Percentiles rank a stretch among this genome's conserved stretches.
phyloP scores from a whole-genome alignment of 2,329 filamentous ascomycete genomes.

The Colletotrichum sp. region DNA sequence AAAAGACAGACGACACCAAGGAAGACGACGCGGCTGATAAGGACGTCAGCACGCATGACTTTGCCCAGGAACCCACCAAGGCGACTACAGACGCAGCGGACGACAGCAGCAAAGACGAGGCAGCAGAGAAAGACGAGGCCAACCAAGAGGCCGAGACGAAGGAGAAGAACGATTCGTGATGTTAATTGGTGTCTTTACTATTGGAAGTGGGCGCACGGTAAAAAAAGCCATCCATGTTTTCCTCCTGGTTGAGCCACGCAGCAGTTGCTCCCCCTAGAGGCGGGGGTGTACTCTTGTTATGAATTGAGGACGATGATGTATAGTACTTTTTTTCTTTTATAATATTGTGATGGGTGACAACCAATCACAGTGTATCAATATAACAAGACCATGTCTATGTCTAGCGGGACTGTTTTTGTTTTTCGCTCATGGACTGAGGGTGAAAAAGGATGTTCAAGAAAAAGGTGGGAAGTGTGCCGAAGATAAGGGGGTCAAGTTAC shows the following conservation, averaged over 20 bases:
- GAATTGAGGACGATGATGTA: constrained; percentile 17
- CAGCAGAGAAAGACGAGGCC: constrained; percentile 3
- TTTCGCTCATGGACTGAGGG: neutral
- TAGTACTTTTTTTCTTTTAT: constrained; percentile 5
- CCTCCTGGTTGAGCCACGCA: neutral
- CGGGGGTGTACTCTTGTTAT: neutral
- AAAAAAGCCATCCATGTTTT: neutral
- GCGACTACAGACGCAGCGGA: constrained; percentile 20
- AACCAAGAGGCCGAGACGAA: neutral
- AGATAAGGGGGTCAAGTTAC: neutral
- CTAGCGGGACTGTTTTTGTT: neutral
- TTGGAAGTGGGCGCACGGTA: neutral
- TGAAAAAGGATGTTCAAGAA: neutral
- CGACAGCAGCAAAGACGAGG: constrained; percentile 24
- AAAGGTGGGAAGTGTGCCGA: neutral
- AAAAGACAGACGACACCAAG: constrained; percentile 6
- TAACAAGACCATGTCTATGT: neutral
- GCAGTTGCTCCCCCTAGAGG: neutral
- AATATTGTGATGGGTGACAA: neutral
- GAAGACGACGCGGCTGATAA: neutral
- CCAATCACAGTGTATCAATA: constrained; percentile 15
- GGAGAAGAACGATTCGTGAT: constrained; percentile 10
- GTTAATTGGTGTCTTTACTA: neutral
- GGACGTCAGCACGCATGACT: constrained; percentile 18
- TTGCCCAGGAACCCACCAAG: constrained; percentile 30